phyloP scores from a whole-genome alignment of 768 basidiomycete species.

The Russula abietina region DNA sequence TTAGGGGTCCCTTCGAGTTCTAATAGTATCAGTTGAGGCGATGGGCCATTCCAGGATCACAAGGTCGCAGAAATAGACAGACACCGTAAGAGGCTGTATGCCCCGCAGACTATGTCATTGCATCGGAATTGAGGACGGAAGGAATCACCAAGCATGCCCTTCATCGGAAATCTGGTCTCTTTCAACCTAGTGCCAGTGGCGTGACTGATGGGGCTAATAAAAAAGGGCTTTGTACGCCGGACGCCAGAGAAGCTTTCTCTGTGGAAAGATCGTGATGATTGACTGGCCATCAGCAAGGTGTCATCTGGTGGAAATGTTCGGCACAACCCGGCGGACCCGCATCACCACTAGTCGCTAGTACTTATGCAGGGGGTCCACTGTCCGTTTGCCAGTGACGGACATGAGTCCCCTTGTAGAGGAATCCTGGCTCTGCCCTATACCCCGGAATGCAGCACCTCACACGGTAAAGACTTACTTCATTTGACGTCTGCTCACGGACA shows the following conservation, averaged over 20 bases:
- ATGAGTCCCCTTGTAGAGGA: neutral
- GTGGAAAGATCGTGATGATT: neutral
- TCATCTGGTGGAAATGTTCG: neutral
- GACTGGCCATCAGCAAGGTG: neutral
- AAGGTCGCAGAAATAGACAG: neutral
- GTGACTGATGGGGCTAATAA: neutral
- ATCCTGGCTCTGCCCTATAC: neutral
- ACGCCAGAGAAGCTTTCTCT: neutral
- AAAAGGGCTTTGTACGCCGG: neutral
- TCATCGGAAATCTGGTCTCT: too few species aligned
- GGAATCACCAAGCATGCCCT: too few species aligned
- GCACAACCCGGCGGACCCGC: neutral
- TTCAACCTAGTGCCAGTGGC: neutral
- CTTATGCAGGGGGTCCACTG: neutral
- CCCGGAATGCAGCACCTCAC: too few species aligned
- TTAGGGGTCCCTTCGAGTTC: neutral
- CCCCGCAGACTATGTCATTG: too few species aligned
- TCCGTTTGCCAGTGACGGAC: neutral
- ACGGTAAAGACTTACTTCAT: neutral
- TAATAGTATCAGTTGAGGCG: neutral
- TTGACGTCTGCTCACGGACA: neutral
- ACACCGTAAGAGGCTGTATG: neutral
- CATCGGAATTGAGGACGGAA: too few species aligned
- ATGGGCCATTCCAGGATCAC: neutral
- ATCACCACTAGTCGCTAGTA: neutral